These are phyloP conservation scores for Pseudomassariella vexata DNA, from an alignment of 2,329 filamentous ascomycete species.

Conservation along the genomic window DNA sequence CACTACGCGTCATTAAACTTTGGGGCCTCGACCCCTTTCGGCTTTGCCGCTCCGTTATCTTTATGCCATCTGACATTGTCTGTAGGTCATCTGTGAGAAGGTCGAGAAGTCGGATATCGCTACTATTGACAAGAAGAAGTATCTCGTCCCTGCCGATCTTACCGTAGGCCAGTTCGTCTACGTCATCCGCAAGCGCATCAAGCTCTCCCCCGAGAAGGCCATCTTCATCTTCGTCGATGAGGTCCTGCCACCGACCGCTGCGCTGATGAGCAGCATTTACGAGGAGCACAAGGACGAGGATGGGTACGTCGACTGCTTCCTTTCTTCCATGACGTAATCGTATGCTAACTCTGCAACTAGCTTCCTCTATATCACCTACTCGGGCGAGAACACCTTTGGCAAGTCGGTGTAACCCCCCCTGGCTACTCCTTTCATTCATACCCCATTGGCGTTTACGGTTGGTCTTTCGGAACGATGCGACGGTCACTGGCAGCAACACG, in stretches of 20 bases:
- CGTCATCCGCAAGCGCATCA: slow-evolving; percentile 99
- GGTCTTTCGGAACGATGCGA: slow-evolving; percentile 3
- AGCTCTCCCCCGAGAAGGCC: slow-evolving; percentile 98
- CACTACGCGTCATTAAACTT: too few relatives aligned
- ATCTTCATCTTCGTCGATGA: slow-evolving; percentile 99
- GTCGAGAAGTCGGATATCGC: slow-evolving; percentile 99
- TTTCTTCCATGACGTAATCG: slow-evolving; percentile 3
- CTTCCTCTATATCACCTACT: slow-evolving; percentile 99
- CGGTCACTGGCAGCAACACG: not conserved
- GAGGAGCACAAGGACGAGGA: slow-evolving; percentile 94
- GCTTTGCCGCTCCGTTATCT: too few relatives aligned
- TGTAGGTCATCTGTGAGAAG: slow-evolving; percentile 97
- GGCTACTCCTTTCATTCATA: slow-evolving; percentile 1
- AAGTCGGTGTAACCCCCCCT: slow-evolving; percentile 28
- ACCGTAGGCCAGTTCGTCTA: slow-evolving; percentile 99
- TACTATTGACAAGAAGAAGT: slow-evolving; percentile 99
- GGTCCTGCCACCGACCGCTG: slow-evolving; percentile 91
- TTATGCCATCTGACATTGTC: too few relatives aligned
- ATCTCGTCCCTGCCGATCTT: slow-evolving; percentile 92
- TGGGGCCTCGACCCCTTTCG: too few relatives aligned
- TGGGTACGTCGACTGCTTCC: slow-evolving; percentile 41
- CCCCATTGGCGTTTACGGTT: slow-evolving; percentile 8
- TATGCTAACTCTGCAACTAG: too few relatives aligned
- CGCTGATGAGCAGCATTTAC: slow-evolving; percentile 99
- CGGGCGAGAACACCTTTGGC: slow-evolving; percentile 98